Evolutionary conservation across 495 filamentous ascomycete species (phyloP).

Genomic region (Penicillium diatomitis): DNA sequence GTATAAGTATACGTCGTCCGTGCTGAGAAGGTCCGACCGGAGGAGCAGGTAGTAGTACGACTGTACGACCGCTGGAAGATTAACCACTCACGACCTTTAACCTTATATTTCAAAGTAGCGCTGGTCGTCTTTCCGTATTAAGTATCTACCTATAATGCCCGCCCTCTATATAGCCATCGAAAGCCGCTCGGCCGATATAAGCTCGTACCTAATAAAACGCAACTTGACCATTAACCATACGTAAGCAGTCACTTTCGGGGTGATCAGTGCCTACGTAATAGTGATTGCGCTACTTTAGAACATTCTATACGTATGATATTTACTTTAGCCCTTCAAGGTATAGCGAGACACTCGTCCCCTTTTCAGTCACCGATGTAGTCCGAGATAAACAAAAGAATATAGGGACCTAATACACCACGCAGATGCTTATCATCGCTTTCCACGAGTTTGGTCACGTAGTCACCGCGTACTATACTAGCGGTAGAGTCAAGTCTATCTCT

Average conservation of each 20-base stretch:
- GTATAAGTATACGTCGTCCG: no score
- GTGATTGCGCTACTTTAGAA: constrained; percentile 73
- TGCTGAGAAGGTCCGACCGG: no score
- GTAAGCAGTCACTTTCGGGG: constrained; percentile 62
- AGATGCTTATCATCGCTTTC: constrained; percentile 81
- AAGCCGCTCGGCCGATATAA: constrained; percentile 16
- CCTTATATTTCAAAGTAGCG: no score
- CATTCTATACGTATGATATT: constrained; percentile 61
- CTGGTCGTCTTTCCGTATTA: neutral
- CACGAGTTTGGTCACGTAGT: constrained; percentile 77
- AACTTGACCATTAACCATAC: constrained; percentile 58
- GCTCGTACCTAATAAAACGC: constrained; percentile 33
- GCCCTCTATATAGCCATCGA: constrained; percentile 19
- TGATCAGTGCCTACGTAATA: constrained; percentile 61
- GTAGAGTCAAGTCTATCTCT: constrained; percentile 60
- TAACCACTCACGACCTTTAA: no score
- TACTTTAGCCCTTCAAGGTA: constrained; percentile 79
- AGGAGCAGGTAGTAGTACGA: no score
- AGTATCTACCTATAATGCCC: constrained; percentile 16
- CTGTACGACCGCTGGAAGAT: no score
- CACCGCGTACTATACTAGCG: constrained; percentile 62
- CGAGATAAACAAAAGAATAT: no score
- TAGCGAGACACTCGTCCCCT: no score
- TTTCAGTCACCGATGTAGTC: no score
- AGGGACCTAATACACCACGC: neutral